phyloP scores from a whole-genome alignment of 768 basidiomycete species.

The Lyophyllum atratum region DNA sequence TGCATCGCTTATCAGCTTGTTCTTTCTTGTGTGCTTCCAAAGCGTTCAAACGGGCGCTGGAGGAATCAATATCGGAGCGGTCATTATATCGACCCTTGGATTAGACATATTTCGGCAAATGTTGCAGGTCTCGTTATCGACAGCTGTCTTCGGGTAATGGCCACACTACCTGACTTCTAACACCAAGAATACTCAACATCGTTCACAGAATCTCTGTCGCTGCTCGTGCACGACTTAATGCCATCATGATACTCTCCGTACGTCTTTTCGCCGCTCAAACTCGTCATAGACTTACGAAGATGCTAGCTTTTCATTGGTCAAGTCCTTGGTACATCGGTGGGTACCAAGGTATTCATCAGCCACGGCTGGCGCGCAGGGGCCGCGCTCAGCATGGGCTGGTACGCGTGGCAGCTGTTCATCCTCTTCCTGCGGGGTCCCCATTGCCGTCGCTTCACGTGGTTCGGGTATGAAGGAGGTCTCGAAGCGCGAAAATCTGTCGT shows the following conservation, averaged over 20 bases:
- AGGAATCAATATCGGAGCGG: slow-evolving; percentile 68
- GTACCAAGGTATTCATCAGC: slow-evolving; percentile 66
- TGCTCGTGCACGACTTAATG: slow-evolving; percentile 75
- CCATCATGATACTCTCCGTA: slow-evolving; percentile 71
- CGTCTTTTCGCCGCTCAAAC: neutral
- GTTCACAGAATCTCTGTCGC: slow-evolving; percentile 36
- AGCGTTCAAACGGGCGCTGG: slow-evolving; percentile 70
- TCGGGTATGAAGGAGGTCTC: slow-evolving; percentile 63
- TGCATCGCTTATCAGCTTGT: slow-evolving; percentile 59
- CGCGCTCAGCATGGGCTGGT: slow-evolving; percentile 58
- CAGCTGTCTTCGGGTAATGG: slow-evolving; percentile 56
- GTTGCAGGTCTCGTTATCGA: slow-evolving; percentile 67
- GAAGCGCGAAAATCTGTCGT: slow-evolving; percentile 43
- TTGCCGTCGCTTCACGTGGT: slow-evolving; percentile 55
- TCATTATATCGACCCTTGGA: slow-evolving; percentile 69
- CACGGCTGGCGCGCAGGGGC: slow-evolving; percentile 77
- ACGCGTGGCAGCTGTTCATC: slow-evolving; percentile 54
- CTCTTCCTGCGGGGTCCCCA: slow-evolving; percentile 74
- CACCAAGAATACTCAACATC: slow-evolving; percentile 2
- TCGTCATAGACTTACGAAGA: neutral
- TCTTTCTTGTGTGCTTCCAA: slow-evolving; percentile 52
- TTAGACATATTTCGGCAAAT: slow-evolving; percentile 77
- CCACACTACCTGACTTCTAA: neutral
- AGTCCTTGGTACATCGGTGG: slow-evolving; percentile 77
- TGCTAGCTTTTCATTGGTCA: slow-evolving; percentile 71